Percentiles rank a stretch among this genome's conserved stretches.
These are phyloP conservation scores for Brassica nigra DNA, from an alignment of 345 rosid species.

Conservation along the genomic window DNA sequence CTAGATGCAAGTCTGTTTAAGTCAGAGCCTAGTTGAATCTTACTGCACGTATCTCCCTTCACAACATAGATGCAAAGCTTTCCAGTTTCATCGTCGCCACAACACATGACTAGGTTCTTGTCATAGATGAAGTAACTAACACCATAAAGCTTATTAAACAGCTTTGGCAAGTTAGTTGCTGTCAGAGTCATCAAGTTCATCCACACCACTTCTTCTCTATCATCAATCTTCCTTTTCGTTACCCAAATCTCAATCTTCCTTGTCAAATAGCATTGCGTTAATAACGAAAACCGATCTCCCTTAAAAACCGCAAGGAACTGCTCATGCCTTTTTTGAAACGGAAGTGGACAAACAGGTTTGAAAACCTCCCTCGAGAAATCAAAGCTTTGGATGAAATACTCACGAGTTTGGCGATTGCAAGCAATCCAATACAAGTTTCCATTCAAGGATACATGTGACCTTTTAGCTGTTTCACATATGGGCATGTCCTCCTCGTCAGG, in stretches of 20 bases:
- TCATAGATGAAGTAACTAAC: slow-evolving; percentile 5
- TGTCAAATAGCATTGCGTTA: neutral
- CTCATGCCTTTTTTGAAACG: neutral
- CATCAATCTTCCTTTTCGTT: slow-evolving; percentile 10
- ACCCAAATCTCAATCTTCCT: slow-evolving; percentile 21
- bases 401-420: neutral
- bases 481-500: neutral
- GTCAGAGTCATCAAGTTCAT: neutral
- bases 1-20: neutral
- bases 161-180: neutral
- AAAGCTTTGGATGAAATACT: neutral
- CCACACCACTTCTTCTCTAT: slow-evolving; percentile 17
- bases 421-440: neutral
- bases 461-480: neutral
- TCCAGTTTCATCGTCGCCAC: neutral
- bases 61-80: slow-evolving; percentile 6
- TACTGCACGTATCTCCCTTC: slow-evolving; percentile 13
- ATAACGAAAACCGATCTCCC: neutral
- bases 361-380: neutral
- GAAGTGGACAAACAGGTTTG: neutral
- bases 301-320: neutral
- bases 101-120: slow-evolving; percentile 21
- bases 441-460: neutral
- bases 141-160: neutral
- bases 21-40: neutral